A percentile compares a stretch with the other conserved stretches of the same genome.
phyloP scores from a whole-genome alignment of 345 rosid genomes.

The Brassica nigra region DNA sequence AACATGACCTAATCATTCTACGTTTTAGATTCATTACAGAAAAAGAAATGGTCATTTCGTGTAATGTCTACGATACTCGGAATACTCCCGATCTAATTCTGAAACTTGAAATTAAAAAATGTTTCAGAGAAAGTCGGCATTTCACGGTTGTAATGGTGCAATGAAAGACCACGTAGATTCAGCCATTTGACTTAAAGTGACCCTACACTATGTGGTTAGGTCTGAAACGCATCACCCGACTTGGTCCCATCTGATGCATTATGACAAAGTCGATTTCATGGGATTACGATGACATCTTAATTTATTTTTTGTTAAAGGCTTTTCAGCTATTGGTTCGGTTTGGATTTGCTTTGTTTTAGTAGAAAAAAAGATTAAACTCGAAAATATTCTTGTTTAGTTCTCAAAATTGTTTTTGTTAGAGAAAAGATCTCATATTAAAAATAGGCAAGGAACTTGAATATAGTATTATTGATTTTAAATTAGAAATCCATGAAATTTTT shows the following conservation, averaged over 20 bases:
- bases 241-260: slow-evolving; percentile 23
- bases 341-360: background rate
- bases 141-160: slow-evolving; percentile 7
- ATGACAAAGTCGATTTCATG: slow-evolving; percentile 20
- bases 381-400: background rate
- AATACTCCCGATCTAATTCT: background rate
- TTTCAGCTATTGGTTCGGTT: slow-evolving; percentile 6
- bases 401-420: background rate
- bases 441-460: too few relatives aligned
- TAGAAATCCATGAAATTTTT: too few relatives aligned
- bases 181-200: slow-evolving; percentile 11
- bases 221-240: slow-evolving; percentile 17
- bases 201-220: slow-evolving; percentile 33
- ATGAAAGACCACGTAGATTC: slow-evolving; percentile 25
- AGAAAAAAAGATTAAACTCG: background rate
- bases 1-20: background rate
- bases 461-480: too few relatives aligned
- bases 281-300: slow-evolving; percentile 9
- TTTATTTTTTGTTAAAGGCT: background rate
- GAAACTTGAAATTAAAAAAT: background rate
- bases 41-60: background rate
- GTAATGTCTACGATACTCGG: background rate
- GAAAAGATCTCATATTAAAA: too few relatives aligned
- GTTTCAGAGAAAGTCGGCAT: background rate
- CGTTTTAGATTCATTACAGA: background rate